Evolutionary conservation across 495 filamentous ascomycete genomes (phyloP).

Genomic region (Neurospora sp.): DNA sequence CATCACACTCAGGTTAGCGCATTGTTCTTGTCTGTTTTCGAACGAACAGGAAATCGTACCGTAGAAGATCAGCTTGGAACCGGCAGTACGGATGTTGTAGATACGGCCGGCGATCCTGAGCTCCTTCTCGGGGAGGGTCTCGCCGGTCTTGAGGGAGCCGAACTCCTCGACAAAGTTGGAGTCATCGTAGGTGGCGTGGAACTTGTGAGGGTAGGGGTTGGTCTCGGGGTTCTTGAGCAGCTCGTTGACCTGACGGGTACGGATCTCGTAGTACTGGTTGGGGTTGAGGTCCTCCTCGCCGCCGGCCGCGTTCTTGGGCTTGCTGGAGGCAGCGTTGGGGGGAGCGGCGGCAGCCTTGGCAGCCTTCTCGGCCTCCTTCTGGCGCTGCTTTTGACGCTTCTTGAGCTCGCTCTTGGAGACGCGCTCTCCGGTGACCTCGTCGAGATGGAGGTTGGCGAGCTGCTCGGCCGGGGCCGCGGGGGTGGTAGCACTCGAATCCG

Average conservation of each 20-base stretch:
- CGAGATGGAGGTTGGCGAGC: constrained; percentile 65
- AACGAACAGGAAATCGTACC: constrained; percentile 8
- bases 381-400: constrained; percentile 87
- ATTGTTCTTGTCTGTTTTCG: neutral
- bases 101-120: constrained; percentile 76
- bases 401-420: constrained; percentile 86
- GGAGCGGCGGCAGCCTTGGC: constrained; percentile 71
- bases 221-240: constrained; percentile 69
- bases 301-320: constrained; percentile 50
- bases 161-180: constrained; percentile 67
- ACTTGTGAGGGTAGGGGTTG: constrained; percentile 97
- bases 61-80: constrained; percentile 86
- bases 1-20: neutral
- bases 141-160: constrained; percentile 71
- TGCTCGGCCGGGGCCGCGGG: constrained; percentile 41
- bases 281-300: constrained; percentile 57
- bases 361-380: constrained; percentile 78
- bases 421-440: constrained; percentile 78
- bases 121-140: constrained; percentile 59
- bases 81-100: constrained; percentile 75
- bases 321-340: constrained; percentile 51
- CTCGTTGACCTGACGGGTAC: constrained; percentile 74
- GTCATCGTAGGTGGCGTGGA: constrained; percentile 72
- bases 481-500: constrained; percentile 28
- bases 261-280: constrained; percentile 96